Conservation (phyloP, 2,329 filamentous ascomycete species). For the Bisporella sp. region DNA sequence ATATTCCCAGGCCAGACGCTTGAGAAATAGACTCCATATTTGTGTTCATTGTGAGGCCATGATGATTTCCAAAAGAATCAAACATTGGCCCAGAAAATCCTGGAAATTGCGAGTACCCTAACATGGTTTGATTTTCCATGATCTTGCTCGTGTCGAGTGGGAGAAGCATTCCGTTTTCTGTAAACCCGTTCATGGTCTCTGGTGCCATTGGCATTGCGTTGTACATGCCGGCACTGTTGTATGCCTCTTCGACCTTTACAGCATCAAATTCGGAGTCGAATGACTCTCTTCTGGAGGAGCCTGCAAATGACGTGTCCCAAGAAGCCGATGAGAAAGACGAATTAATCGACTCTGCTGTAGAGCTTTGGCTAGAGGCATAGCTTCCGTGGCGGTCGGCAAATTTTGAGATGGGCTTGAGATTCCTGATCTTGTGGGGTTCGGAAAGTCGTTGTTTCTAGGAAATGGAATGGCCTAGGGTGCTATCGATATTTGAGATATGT, state of each 20-base stretch:
- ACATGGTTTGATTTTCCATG: conserved; percentile 6
- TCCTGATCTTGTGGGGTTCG: not conserved
- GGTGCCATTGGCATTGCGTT: conserved; percentile 12
- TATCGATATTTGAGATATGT: not conserved
- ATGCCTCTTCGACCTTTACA: not conserved
- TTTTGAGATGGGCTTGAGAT: conserved; percentile 1
- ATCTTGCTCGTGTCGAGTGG: not conserved
- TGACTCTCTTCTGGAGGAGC: not conserved
- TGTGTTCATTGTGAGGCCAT: conserved; percentile 11
- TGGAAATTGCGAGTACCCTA: conserved; percentile 1
- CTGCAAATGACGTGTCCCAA: conserved; percentile 3
- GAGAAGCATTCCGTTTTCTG: conserved; percentile 7
- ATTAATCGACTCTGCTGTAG: not conserved
- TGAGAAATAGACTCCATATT: conserved; percentile 13
- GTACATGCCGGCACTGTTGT: not conserved
- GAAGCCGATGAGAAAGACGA: not conserved
- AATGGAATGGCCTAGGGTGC: not conserved
- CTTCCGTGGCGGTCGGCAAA: not conserved
- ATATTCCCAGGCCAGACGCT: conserved; percentile 8
- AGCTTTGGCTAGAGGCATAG: not conserved
- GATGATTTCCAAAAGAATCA: conserved; percentile 5
- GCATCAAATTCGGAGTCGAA: conserved; percentile 3
- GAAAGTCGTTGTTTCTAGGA: not conserved
- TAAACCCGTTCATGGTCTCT: conserved; percentile 8
- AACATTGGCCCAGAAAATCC: conserved; percentile 1